These are phyloP conservation scores for Lepidium sativum DNA, from an alignment of 345 rosid species.

Conservation along the genomic window DNA sequence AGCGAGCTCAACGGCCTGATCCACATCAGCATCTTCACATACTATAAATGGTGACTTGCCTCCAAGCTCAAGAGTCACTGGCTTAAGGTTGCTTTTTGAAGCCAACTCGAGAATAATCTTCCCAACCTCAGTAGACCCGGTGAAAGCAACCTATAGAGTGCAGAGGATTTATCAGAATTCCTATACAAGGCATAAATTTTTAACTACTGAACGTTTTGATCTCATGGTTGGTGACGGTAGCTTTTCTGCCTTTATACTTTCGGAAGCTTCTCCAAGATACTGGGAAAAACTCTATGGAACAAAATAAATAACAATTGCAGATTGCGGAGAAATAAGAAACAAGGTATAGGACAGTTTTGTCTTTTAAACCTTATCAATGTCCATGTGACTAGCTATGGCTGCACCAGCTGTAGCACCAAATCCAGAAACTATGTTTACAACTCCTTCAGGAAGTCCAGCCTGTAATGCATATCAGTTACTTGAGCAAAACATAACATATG, in stretches of 20 bases:
- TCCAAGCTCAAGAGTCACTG: constrained; percentile 93
- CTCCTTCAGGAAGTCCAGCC: constrained; percentile 97
- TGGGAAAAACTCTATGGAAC: not conserved
- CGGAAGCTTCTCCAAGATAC: not conserved
- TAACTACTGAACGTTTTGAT: not conserved
- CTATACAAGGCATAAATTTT: not conserved
- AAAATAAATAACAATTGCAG: not conserved
- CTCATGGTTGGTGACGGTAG: not conserved
- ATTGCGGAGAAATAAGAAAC: not conserved
- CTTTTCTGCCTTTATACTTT: not conserved
- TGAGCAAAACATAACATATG: not conserved
- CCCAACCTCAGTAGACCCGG: constrained; percentile 85
- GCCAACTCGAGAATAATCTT: constrained; percentile 58
- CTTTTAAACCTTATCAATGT: constrained; percentile 69
- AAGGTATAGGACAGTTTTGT: not conserved
- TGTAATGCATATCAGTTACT: constrained; percentile 19
- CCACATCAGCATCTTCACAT: constrained; percentile 91
- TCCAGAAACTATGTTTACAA: constrained; percentile 78
- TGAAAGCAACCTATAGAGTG: constrained; percentile 73
- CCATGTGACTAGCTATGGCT: constrained; percentile 85
- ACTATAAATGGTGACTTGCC: constrained; percentile 96
- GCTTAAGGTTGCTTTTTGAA: constrained; percentile 80
- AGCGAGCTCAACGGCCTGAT: constrained; percentile 77
- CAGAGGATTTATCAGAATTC: not conserved
- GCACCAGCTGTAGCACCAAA: constrained; percentile 88